Evolutionary conservation across 352 stramenopile species (phyloP).

Genomic region (Pythium dissotocum): DNA sequence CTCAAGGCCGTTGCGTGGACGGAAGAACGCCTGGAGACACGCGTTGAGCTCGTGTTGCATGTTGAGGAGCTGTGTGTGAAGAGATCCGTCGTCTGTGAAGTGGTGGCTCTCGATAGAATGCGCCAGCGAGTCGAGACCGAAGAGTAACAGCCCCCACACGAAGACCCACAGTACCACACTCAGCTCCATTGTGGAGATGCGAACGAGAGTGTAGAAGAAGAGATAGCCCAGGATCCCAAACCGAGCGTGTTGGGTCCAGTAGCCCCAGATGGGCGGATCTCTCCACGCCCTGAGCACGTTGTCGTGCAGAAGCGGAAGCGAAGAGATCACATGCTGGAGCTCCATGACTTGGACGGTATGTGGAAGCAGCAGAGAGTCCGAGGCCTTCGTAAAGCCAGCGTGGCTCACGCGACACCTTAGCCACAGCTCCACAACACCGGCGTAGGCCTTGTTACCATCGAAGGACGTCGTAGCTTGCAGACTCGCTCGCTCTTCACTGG

Average conservation of each 20-base stretch:
- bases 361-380: conserved; percentile 42
- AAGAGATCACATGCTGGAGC: conserved; percentile 50
- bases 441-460: conserved; percentile 48
- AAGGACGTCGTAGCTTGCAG: conserved; percentile 43
- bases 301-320: conserved; percentile 52
- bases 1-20: conserved; percentile 40
- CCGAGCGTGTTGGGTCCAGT: conserved; percentile 44
- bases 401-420: conserved; percentile 46
- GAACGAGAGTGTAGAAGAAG: conserved; percentile 29
- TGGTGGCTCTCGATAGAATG: conserved; percentile 50
- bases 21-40: conserved; percentile 51
- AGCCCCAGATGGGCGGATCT: conserved; percentile 47
- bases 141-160: conserved; percentile 44
- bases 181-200: conserved; percentile 27
- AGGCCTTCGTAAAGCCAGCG: conserved; percentile 17
- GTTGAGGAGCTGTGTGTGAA: conserved; percentile 45
- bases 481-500: conserved; percentile 42
- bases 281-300: conserved; percentile 53
- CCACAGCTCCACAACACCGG: conserved; percentile 60
- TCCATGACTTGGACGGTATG: conserved; percentile 40
- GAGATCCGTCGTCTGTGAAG: conserved; percentile 45
- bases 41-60: conserved; percentile 63
- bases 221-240: conserved; percentile 46
- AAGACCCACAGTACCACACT: conserved; percentile 30
- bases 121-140: conserved; percentile 49